Evolutionary conservation across 371 early-diverging fungal species (phyloP), one percentile per base, ranked within the genome.

Genomic region (Neoconidiobolus thromboides): DNA sequence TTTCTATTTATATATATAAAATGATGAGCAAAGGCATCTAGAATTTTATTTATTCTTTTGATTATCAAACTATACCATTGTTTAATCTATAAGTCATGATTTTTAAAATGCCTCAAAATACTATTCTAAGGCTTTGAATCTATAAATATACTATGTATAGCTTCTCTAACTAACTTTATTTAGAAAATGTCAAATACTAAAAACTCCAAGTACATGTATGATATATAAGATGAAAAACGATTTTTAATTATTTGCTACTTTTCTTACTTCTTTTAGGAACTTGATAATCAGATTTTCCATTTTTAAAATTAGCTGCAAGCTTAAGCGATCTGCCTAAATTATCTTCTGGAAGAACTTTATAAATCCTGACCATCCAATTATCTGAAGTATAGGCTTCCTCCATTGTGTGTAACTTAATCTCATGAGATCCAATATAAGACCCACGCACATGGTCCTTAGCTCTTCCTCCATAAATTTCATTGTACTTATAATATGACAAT

Each of bases 351-450:
- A 95, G 94, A 67, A 96, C 94, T 66, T 89, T 83, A 75, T 91
- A 98, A 60, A 98, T 89, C 44, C 98, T 78, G n/a, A 93, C 96
- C 69, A 95, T 87, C 86, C 92, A 89, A 73, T 92, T 86, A 67
- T 87, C 85, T 0, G 87, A 78, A 12, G 91, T 89, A 63, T 77
- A 92, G 1, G 86, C 93, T 71, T 98, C 98, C 50, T 95, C 96
- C 55, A 98, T 64, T 14, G 82, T 83, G 37, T 77, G 76, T 41
- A 98, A 72, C 49, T 83, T 82, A 43, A 95, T 90, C 1, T 83
- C 80, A 60, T 81, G 80, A 0, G 74, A 64, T 0, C 89, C 85
- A 59, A 95, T 75, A 15, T 72, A 69, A 39, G 85, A 77, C n/a
- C 79, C 75, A 44, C 98, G 85, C 15, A 94, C 97, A 59, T 90